phyloP scores from a whole-genome alignment of 2,329 filamentous ascomycete genomes.

The Pezicula rhizophila region DNA sequence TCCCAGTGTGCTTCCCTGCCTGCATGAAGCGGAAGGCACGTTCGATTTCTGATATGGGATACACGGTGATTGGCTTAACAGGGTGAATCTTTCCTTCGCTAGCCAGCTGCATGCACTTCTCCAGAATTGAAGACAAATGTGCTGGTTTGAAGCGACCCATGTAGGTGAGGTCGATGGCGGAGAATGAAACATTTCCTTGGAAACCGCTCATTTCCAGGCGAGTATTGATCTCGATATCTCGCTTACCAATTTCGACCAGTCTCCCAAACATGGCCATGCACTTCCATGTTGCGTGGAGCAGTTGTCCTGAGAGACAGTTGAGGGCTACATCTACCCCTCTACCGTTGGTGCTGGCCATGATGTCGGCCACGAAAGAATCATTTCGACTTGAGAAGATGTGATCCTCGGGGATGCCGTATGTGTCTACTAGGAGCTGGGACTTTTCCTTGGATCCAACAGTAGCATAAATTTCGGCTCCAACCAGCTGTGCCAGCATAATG shows the following conservation, averaged over 20 bases:
- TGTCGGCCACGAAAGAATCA: slow-evolving; percentile 15
- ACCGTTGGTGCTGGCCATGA: slow-evolving; percentile 14
- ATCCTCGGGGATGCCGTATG: slow-evolving; percentile 2
- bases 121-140: slow-evolving; percentile 8
- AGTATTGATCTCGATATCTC: slow-evolving; percentile 15
- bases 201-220: slow-evolving; percentile 30
- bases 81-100: slow-evolving; percentile 8
- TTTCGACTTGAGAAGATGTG: slow-evolving; percentile 5
- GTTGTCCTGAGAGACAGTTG: slow-evolving; percentile 19
- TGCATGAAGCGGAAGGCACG: slow-evolving; percentile 1
- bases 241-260: slow-evolving; percentile 32
- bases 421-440: slow-evolving; percentile 9
- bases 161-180: slow-evolving; percentile 30
- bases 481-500: slow-evolving; percentile 21
- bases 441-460: slow-evolving; percentile 15
- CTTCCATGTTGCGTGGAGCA: slow-evolving; percentile 20
- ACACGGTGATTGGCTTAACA: slow-evolving; percentile 18
- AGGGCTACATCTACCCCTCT: slow-evolving; percentile 20
- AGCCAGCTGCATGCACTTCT: slow-evolving; percentile 4
- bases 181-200: slow-evolving; percentile 31
- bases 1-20: slow-evolving; percentile 1
- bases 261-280: slow-evolving; percentile 30
- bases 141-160: not conserved
- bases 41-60: slow-evolving; percentile 30
- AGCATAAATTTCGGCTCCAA: slow-evolving; percentile 22